Conservation (phyloP, 768 basidiomycete species). For the Hirschioporus abietinus region DNA sequence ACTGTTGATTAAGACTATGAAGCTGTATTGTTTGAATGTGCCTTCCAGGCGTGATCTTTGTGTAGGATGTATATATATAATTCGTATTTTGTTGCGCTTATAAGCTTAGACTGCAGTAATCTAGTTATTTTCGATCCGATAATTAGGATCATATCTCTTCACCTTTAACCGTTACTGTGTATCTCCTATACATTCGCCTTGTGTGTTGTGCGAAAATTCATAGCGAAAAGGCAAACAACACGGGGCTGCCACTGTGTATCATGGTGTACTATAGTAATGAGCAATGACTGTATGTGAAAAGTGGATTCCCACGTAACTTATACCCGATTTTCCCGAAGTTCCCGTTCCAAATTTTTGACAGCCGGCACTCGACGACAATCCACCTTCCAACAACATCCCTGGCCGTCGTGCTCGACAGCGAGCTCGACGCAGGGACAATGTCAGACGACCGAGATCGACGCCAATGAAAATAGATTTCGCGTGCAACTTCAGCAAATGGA, state of each 20-base stretch:
- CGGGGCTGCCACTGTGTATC: too few species aligned
- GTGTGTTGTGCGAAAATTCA: too few species aligned
- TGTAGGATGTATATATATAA: background rate
- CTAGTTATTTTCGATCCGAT: too few species aligned
- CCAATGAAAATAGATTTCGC: background rate
- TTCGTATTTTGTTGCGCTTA: background rate
- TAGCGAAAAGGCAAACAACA: too few species aligned
- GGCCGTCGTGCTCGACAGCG: constrained; percentile 1
- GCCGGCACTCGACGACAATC: background rate
- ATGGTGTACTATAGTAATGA: background rate
- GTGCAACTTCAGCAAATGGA: background rate
- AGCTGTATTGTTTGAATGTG: too few species aligned
- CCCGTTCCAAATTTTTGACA: background rate
- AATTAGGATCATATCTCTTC: too few species aligned
- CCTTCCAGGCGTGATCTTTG: too few species aligned
- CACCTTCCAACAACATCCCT: background rate
- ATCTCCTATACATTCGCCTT: too few species aligned
- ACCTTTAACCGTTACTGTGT: too few species aligned
- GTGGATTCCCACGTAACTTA: background rate
- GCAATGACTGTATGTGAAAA: background rate
- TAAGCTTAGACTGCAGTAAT: too few species aligned
- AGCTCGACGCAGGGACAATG: background rate
- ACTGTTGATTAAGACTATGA: too few species aligned
- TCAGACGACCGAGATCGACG: background rate
- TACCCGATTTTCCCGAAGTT: background rate